Conservation (phyloP, 106 monocot genomes). For the Dendrobium catenatum region DNA sequence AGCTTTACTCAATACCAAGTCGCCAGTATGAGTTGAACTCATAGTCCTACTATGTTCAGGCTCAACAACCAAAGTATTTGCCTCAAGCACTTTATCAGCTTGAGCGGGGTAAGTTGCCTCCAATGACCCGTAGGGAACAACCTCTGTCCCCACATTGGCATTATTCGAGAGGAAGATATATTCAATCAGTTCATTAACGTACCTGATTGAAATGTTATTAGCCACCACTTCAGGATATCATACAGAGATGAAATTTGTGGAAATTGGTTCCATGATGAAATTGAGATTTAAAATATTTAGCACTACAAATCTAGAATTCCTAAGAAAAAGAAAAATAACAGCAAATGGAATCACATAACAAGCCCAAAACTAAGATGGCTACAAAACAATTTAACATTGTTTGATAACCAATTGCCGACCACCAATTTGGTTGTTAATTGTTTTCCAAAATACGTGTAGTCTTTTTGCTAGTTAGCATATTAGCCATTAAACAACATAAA, state of each 20-base stretch:
- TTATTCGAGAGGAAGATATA: constrained; percentile 46
- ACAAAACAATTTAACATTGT: background rate
- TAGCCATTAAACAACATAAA: background rate
- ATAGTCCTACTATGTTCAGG: background rate
- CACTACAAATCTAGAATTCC: background rate
- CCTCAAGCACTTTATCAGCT: constrained; percentile 16
- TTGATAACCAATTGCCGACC: background rate
- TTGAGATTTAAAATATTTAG: background rate
- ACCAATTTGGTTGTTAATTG: background rate
- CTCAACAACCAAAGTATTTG: constrained; percentile 3
- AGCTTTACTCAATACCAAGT: constrained; percentile 22
- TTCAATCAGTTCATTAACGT: constrained; percentile 92
- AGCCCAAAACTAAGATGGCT: background rate
- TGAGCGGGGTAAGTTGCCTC: constrained; percentile 12
- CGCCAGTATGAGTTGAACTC: constrained; percentile 22
- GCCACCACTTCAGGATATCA: background rate
- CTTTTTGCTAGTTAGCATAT: background rate
- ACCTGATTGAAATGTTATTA: constrained; percentile 43
- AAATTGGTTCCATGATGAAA: background rate
- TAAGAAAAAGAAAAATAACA: background rate
- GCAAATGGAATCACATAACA: background rate
- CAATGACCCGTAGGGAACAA: constrained; percentile 7
- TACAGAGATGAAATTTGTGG: background rate
- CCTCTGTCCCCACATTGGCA: constrained; percentile 21
- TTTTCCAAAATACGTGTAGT: background rate